Evolutionary conservation across 129 eudicot genomes (phyloP).

Genomic region (Apium graveolens): DNA sequence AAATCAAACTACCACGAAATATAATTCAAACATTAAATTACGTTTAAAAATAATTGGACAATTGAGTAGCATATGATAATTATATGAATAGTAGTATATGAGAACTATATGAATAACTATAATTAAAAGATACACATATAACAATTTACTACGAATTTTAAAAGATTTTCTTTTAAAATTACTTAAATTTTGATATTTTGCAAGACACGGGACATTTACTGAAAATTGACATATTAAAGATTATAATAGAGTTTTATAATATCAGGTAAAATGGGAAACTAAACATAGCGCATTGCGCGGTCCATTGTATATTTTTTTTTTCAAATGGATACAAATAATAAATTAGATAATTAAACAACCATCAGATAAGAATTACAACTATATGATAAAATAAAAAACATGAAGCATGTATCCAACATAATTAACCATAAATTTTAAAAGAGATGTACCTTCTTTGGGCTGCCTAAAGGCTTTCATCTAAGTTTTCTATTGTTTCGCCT

Average conservation of each 20-base stretch:
- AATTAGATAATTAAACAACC: neutral
- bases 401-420: neutral
- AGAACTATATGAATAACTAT: neutral
- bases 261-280: neutral
- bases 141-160: no score
- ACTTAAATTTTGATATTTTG: neutral
- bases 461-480: conserved; percentile 36
- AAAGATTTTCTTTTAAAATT: no score
- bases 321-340: neutral
- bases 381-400: neutral
- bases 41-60: neutral
- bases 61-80: neutral
- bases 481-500: conserved; percentile 22
- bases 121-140: no score
- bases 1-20: neutral
- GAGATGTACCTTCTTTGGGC: conserved; percentile 60
- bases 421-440: neutral
- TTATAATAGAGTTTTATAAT: neutral
- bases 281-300: neutral
- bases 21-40: no score
- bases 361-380: no score
- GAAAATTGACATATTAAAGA: neutral
- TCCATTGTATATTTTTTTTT: neutral
- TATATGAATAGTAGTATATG: neutral
- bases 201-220: neutral